These are phyloP conservation scores for Aspergillus sp. DNA, from an alignment of 2,329 filamentous ascomycete species.

Conservation along the genomic window DNA sequence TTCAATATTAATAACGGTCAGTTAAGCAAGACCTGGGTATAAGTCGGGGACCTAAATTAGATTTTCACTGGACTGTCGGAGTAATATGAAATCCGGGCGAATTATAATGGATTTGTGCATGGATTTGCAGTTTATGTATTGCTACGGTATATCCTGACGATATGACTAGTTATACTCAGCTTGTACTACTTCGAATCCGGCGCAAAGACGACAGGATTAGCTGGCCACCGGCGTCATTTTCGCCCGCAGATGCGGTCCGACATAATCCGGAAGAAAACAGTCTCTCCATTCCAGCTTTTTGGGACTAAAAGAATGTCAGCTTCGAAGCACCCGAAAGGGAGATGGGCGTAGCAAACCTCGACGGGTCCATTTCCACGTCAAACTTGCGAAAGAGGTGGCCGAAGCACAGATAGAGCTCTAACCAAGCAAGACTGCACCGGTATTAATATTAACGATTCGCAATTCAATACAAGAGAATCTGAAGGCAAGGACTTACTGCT, in stretches of 20 bases:
- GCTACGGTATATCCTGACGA: no score
- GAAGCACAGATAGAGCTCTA: constrained; percentile 3
- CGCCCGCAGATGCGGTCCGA: neutral
- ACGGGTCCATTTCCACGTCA: constrained; percentile 3
- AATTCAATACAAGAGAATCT: no score
- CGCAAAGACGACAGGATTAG: neutral
- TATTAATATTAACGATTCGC: neutral
- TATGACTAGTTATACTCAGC: neutral
- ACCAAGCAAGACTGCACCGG: constrained; percentile 1
- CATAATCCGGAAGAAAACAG: constrained; percentile 4
- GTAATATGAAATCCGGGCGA: no score
- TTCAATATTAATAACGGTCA: no score
- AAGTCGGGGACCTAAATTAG: no score
- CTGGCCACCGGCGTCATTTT: neutral
- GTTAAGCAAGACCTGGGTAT: no score
- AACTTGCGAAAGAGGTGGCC: constrained; percentile 6
- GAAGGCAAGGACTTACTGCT: constrained; percentile 1
- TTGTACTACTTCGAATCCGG: neutral
- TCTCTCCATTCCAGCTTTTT: constrained; percentile 1
- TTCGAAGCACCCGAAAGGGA: neutral
- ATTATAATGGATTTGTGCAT: no score
- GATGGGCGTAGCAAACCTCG: neutral
- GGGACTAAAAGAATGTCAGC: neutral
- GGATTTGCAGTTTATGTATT: no score
- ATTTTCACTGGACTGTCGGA: no score